A percentile compares a stretch with the other conserved stretches of the same genome.
phyloP scores from a whole-genome alignment of 2,329 filamentous ascomycete genomes.

The Fusarium succisae region DNA sequence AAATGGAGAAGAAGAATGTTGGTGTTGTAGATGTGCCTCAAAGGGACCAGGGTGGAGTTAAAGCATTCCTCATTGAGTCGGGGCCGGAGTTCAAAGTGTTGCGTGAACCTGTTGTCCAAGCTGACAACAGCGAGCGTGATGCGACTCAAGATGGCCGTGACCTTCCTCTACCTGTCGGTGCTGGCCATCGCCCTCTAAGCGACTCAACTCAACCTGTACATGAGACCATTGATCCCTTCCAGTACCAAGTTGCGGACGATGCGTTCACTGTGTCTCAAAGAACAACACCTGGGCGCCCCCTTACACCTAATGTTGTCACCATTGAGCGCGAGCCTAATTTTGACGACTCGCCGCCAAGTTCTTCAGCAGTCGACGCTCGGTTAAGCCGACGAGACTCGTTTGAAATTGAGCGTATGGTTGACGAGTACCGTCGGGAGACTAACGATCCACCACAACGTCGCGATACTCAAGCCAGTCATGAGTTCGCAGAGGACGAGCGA shows the following conservation, averaged over 20 bases:
- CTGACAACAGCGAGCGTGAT: slow-evolving; percentile 38
- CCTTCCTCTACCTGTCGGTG: slow-evolving; percentile 40
- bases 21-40: slow-evolving; percentile 40
- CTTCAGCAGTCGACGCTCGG: slow-evolving; percentile 46
- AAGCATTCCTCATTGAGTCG: slow-evolving; percentile 43
- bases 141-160: slow-evolving; percentile 43
- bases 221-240: slow-evolving; percentile 64
- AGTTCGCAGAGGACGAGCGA: slow-evolving; percentile 52
- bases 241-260: slow-evolving; percentile 64
- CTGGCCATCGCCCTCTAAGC: slow-evolving; percentile 41
- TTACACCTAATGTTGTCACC: slow-evolving; percentile 62
- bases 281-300: slow-evolving; percentile 52
- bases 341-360: slow-evolving; percentile 48
- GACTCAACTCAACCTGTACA: slow-evolving; percentile 38
- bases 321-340: slow-evolving; percentile 65
- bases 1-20: slow-evolving; percentile 35
- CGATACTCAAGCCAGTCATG: slow-evolving; percentile 35
- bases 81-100: slow-evolving; percentile 43
- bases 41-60: slow-evolving; percentile 38
- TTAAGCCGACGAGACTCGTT: slow-evolving; percentile 62
- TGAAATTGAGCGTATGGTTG: slow-evolving; percentile 52
- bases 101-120: slow-evolving; percentile 32
- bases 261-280: slow-evolving; percentile 58
- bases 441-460: slow-evolving; percentile 26
- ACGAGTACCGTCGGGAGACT: slow-evolving; percentile 43